Evolutionary conservation across 768 basidiomycete species (phyloP), one percentile per base, ranked within the genome.

Genomic region (Hericium coralloides): DNA sequence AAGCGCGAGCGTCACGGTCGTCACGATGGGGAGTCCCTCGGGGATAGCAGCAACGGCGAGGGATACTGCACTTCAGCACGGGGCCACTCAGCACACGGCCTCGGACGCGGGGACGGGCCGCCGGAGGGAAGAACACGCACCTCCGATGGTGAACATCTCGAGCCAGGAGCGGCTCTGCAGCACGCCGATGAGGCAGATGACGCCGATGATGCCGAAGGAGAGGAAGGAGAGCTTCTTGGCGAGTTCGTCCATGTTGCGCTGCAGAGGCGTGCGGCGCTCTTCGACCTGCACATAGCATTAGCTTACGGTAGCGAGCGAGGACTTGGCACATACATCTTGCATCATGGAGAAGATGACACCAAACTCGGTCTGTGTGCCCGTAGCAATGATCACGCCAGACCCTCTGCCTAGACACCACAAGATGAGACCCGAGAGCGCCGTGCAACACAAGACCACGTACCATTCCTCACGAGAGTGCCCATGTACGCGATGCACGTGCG

Each of bases 111-210:
- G 38, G 9, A 38, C 18, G 2, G n/a, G 25, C 31, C 31, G 31
- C 31, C 31, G 31, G 31, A 31, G 31, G 31, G 31, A 31, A 31
- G 31, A 31, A 31, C 1, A 31, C 83, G 54, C 65, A 95, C 94
- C 94, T 76, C 95, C 95, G 60, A 98, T 98, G 9, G 95, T 98
- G 67, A 98, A 98, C 95, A 98, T 98, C 49, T 95, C 95, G 12
- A 98, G 73, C 95, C 93, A 97, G 10, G 87, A 80, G 18, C 95
- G 78, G 39, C 82, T 75, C 66, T 98, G 95, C 60, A 85, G 72
- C 15, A 95, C 83, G 8, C 95, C 95, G 60, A 98, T 86, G 53
- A 98, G 70, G 70, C 90, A 91, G 52, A 98, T 98, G 38, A 97
- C 68, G 4, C 95, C 95, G 61, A 98, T 98, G 52, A 98, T 79